These are phyloP conservation scores for Saprolegnia diclina DNA, from an alignment of 352 stramenopile genomes.

Conservation along the genomic window DNA sequence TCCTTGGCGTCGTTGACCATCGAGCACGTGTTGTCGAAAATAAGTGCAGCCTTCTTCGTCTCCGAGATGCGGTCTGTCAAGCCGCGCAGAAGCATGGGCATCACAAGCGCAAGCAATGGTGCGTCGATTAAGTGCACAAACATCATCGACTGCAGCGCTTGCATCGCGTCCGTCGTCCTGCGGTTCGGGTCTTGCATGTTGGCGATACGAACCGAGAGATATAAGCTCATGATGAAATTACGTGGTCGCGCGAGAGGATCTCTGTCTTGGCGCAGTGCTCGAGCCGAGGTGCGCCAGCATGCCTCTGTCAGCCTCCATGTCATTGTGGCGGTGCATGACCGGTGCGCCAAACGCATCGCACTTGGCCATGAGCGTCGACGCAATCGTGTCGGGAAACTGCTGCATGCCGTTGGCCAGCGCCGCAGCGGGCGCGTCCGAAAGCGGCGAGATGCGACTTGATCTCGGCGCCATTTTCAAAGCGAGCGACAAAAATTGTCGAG, in stretches of 20 bases:
- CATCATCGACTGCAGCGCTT: slow-evolving; percentile 95
- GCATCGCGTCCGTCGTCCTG: slow-evolving; percentile 90
- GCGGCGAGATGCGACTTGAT: slow-evolving; percentile 60
- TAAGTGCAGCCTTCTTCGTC: slow-evolving; percentile 96
- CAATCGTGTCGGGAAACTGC: slow-evolving; percentile 69
- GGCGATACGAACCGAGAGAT: slow-evolving; percentile 67
- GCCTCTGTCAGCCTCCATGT: slow-evolving; percentile 53
- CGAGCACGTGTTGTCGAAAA: slow-evolving; percentile 98
- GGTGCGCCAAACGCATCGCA: slow-evolving; percentile 73
- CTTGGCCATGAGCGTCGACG: slow-evolving; percentile 46
- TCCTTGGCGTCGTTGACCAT: slow-evolving; percentile 99
- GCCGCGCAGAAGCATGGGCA: slow-evolving; percentile 97
- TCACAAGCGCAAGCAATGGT: slow-evolving; percentile 98
- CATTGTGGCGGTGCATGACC: slow-evolving; percentile 49
- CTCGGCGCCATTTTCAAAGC: slow-evolving; percentile 55
- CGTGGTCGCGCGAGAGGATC: slow-evolving; percentile 49
- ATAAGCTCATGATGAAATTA: slow-evolving; percentile 63
- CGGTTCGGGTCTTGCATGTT: slow-evolving; percentile 88
- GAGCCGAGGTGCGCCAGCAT: slow-evolving; percentile 53
- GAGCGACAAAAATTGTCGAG: slow-evolving; percentile 51
- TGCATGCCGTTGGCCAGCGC: slow-evolving; percentile 76
- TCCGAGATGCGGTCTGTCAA: slow-evolving; percentile 95
- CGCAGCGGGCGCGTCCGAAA: slow-evolving; percentile 55
- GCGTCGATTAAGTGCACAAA: slow-evolving; percentile 99
- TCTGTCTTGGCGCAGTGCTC: slow-evolving; percentile 46